A percentile compares a stretch with the other conserved stretches of the same genome.
Evolutionary conservation across 768 basidiomycete species (phyloP).

Genomic region (Hydnum rufescens): DNA sequence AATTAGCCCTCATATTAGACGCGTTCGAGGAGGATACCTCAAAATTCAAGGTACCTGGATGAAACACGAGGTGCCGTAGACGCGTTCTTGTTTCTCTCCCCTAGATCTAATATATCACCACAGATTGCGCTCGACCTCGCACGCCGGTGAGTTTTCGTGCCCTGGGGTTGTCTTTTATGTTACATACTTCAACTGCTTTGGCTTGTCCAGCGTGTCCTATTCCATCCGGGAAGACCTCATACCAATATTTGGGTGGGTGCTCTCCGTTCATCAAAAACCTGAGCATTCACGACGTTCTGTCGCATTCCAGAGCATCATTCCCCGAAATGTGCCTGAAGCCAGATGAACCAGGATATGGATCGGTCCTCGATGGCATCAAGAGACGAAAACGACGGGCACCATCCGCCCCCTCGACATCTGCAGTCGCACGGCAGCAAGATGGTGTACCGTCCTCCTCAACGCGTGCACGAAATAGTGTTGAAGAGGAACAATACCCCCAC

Average conservation of each 20-base stretch:
- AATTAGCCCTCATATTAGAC: slow-evolving; percentile 57
- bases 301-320: slow-evolving; percentile 44
- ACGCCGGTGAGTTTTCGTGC: slow-evolving; percentile 39
- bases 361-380: slow-evolving; percentile 29
- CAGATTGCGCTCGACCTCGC: slow-evolving; percentile 64
- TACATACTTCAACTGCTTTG: background rate
- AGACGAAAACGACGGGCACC: background rate
- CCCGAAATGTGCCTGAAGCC: slow-evolving; percentile 67
- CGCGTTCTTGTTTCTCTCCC: background rate
- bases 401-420: no score
- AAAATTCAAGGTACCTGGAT: slow-evolving; percentile 93
- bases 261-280: background rate
- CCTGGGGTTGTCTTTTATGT: background rate
- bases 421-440: no score
- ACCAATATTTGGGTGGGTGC: slow-evolving; percentile 60
- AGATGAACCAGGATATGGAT: slow-evolving; percentile 71
- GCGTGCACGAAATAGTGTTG: no score
- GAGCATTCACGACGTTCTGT: background rate
- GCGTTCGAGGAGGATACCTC: slow-evolving; percentile 56
- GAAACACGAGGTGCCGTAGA: slow-evolving; percentile 35
- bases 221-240: slow-evolving; percentile 67
- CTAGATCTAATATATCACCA: background rate
- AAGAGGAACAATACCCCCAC: background rate
- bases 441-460: no score
- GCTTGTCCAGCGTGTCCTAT: slow-evolving; percentile 58